These are phyloP conservation scores for Ogataea saltuana DNA, from an alignment of 805 yeast species.

Conservation along the genomic window DNA sequence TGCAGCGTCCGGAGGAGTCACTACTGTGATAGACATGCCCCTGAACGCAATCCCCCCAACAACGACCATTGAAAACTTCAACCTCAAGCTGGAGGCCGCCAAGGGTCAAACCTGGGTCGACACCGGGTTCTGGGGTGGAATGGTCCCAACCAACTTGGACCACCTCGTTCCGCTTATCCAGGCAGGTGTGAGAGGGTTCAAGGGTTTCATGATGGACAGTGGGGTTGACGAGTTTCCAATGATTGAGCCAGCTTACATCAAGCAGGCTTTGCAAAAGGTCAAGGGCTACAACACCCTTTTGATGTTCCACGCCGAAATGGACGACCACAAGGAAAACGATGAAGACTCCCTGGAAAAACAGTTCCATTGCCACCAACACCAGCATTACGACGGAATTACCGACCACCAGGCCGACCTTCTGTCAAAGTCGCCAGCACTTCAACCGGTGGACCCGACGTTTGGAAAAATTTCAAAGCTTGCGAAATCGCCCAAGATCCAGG, in stretches of 20 bases:
- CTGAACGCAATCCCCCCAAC: constrained; percentile 95
- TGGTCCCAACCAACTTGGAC: constrained; percentile 73
- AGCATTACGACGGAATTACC: constrained; percentile 41
- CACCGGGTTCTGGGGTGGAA: constrained; percentile 95
- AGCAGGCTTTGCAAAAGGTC: constrained; percentile 63
- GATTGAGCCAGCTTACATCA: constrained; percentile 63
- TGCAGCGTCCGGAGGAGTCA: constrained; percentile 95
- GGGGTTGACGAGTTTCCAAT: constrained; percentile 98
- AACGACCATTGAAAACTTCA: constrained; percentile 75
- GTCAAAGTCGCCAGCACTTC: constrained; percentile 54
- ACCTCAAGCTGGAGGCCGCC: constrained; percentile 77
- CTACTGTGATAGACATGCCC: constrained; percentile 96
- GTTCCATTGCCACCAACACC: constrained; percentile 42
- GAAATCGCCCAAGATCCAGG: constrained; percentile 30
- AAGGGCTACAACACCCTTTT: constrained; percentile 66
- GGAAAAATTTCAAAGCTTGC: constrained; percentile 48
- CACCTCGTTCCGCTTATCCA: constrained; percentile 73
- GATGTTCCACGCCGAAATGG: constrained; percentile 95
- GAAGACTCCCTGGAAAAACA: constrained; percentile 37
- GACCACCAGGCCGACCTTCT: constrained; percentile 54
- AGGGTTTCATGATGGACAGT: constrained; percentile 87
- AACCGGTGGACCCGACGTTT: constrained; percentile 58
- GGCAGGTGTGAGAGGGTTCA: constrained; percentile 92
- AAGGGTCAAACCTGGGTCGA: constrained; percentile 85
- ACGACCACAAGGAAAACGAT: constrained; percentile 13